Evolutionary conservation across 2,329 filamentous ascomycete species (phyloP).

Genomic region (Fusarium torreyae): DNA sequence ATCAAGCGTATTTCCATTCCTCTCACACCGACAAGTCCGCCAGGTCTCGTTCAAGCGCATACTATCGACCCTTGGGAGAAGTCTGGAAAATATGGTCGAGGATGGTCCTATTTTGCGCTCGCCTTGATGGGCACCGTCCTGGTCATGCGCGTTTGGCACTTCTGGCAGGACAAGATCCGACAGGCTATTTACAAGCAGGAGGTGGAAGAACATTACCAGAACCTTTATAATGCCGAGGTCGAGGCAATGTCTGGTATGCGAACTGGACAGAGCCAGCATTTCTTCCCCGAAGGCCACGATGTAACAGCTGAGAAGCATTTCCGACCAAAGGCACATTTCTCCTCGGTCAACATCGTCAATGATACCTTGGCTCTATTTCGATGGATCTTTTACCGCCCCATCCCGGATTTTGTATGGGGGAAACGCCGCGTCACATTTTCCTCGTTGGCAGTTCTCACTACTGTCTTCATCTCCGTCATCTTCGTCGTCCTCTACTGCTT

Average conservation of each 20-base stretch:
- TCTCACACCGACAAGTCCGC: constrained; percentile 71
- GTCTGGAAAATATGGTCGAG: constrained; percentile 87
- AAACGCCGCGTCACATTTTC: constrained; percentile 83
- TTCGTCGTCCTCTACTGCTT: constrained; percentile 89
- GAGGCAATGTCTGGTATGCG: constrained; percentile 62
- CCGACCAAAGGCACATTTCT: constrained; percentile 79
- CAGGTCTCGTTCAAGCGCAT: constrained; percentile 73
- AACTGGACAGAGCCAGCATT: constrained; percentile 73
- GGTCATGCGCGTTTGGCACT: constrained; percentile 83
- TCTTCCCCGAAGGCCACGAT: constrained; percentile 78
- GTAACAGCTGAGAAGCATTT: constrained; percentile 68
- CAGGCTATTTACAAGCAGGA: constrained; percentile 91
- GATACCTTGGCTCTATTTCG: constrained; percentile 86
- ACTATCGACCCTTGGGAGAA: constrained; percentile 84
- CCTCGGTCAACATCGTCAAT: constrained; percentile 81
- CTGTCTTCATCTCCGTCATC: constrained; percentile 76
- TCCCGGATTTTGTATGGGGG: constrained; percentile 80
- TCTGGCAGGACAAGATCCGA: constrained; percentile 93
- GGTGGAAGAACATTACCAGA: constrained; percentile 75
- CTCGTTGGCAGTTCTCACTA: constrained; percentile 78
- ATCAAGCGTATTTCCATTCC: constrained; percentile 73
- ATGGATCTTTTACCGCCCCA: constrained; percentile 90
- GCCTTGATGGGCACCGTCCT: constrained; percentile 78
- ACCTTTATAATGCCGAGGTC: constrained; percentile 66
- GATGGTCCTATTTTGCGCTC: constrained; percentile 90